These are phyloP conservation scores for Hordeum marinum DNA, from an alignment of 176 grass and related monocot species.

Conservation along the genomic window DNA sequence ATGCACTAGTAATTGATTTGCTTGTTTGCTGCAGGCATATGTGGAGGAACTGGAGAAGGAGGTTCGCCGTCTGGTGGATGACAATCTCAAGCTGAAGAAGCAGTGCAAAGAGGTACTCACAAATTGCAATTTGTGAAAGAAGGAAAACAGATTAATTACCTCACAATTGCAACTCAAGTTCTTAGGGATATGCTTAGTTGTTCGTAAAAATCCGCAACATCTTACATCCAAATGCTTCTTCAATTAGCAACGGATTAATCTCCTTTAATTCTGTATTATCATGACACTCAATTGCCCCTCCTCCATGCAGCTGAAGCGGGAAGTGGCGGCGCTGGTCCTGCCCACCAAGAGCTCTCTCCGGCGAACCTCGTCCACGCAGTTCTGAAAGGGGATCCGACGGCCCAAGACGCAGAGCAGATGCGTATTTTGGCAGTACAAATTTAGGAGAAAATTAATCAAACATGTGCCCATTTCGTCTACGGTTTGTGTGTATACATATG, in stretches of 20 bases:
- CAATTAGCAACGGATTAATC: not conserved
- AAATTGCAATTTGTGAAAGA: not conserved
- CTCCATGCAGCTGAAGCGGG: slow-evolving; percentile 29
- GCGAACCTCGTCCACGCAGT: slow-evolving; percentile 40
- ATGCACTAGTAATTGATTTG: not conserved
- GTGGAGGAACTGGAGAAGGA: slow-evolving; percentile 51
- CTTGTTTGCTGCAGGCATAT: slow-evolving; percentile 33
- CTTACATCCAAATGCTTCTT: not conserved
- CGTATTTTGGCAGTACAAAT: not conserved
- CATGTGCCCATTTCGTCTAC: not conserved
- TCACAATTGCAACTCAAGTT: no score
- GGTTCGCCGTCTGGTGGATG: slow-evolving; percentile 45
- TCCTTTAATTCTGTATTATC: not conserved
- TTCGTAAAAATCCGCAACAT: not conserved
- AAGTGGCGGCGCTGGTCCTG: slow-evolving; percentile 34
- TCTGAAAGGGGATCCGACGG: slow-evolving; percentile 5
- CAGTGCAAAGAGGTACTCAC: slow-evolving; percentile 52
- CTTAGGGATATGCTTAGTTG: not conserved
- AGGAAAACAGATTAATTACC: no score
- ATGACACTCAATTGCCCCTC: no score
- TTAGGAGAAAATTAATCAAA: not conserved
- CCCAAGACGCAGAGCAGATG: not conserved
- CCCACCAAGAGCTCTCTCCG: slow-evolving; percentile 41
- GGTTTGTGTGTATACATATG: not conserved
- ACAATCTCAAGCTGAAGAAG: slow-evolving; percentile 50